Percentiles rank a stretch among this genome's conserved stretches.
Evolutionary conservation across 2,329 filamentous ascomycete genomes (phyloP).

Genomic region (Xylariaceae sp.): DNA sequence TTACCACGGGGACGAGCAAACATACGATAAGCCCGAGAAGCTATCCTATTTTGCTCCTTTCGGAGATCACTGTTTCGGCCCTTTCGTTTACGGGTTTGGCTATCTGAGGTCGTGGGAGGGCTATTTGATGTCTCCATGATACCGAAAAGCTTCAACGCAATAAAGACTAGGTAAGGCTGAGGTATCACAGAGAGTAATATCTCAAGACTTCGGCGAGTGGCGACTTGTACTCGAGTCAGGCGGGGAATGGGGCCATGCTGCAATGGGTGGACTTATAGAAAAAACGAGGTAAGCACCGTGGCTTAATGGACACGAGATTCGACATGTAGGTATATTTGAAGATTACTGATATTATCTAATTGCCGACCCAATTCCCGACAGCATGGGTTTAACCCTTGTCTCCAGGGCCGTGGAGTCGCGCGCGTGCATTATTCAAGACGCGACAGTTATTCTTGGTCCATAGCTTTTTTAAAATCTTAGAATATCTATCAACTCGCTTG

Average conservation of each 20-base stretch:
- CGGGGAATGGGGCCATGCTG: conserved; percentile 2
- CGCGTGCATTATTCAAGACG: conserved; percentile 14
- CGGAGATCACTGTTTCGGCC: conserved; percentile 39
- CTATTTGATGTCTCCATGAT: conserved; percentile 34
- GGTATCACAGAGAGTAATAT: neutral
- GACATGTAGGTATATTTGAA: conserved; percentile 13
- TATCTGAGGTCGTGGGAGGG: conserved; percentile 15
- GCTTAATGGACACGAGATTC: conserved; percentile 3
- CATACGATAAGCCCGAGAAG: conserved; percentile 45
- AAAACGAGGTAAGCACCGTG: neutral
- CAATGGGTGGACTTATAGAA: conserved; percentile 14
- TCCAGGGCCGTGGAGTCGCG: conserved; percentile 4
- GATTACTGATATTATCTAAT: conserved; percentile 25
- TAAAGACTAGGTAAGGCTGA: too few relatives aligned
- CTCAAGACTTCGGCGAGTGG: neutral
- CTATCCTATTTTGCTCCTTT: conserved; percentile 43
- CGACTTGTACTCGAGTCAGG: neutral
- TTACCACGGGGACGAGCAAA: conserved; percentile 13
- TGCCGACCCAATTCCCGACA: conserved; percentile 21
- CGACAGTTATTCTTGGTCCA: conserved; percentile 4
- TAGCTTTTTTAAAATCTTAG: neutral
- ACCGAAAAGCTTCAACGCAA: conserved; percentile 10
- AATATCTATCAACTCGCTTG: conserved; percentile 10
- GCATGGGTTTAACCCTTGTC: conserved; percentile 12
- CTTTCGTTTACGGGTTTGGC: conserved; percentile 33